Base-by-base conservation (phyloP, 345 rosid species). In the Garcia nutans region DNA sequence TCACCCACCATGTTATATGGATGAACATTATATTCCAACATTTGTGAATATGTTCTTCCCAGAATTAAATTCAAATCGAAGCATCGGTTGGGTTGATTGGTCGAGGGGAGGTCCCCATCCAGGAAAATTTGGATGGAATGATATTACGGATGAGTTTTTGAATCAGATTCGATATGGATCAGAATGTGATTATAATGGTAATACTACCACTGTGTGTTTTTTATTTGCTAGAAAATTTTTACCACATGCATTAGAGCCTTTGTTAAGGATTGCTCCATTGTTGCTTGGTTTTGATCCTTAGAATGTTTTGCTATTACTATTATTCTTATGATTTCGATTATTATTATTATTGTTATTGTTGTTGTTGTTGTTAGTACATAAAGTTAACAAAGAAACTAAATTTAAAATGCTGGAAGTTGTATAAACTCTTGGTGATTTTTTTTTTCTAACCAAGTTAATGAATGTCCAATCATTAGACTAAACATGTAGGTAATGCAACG, bases 11-110 rank as follows among this genome's bases (percentile, higher is more conserved):
- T 93, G 97, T 70, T 93, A 89, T 72, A 68, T 64, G 56, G 97
- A 93, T 26, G 97, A 92, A 47, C 97, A 92, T 57, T 92, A 90
- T 12, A 73, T 90, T 33, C 92, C 97, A 1, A 92, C 97, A 0
- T 61, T 88, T 0, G 86, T 87, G 54, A 80, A 83, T 68, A 79
- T 89, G 70, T 64, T 78, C 1, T 72, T 79, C 57, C 76, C 84
- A 1, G 80, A 82, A 4, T 10, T 65, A 71, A 82, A 77, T 49
- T 77, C 94, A 0, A 91, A 93, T 49, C 70, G 94, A 75, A 86
- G 86, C 20, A 23, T 87, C 64, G 89, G 94, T 1, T 89, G 92
- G 90, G 96, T 88, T 0, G 90, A 91, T 79, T 93, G 96, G 96
- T 84, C 93, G 0, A 84, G 74, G 11, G 80, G 44, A 2, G 96